Evolutionary conservation across 805 yeast species (phyloP).

Genomic region (Candida railenensis): DNA sequence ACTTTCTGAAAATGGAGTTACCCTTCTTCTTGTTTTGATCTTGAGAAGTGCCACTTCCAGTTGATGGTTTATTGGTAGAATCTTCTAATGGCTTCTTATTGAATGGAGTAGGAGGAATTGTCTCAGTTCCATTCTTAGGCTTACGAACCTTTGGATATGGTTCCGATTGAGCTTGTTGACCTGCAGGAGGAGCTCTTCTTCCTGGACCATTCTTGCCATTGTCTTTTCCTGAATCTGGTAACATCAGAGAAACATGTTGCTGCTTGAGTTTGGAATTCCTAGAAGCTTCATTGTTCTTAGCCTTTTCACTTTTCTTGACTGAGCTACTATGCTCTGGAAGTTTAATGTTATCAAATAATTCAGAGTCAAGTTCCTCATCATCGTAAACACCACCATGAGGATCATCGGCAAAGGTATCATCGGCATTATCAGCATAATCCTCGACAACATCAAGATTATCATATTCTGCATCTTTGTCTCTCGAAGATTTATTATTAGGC

Average conservation of each 20-base stretch:
- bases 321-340: constrained; percentile 40
- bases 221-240: constrained; percentile 20
- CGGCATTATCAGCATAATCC: constrained; percentile 12
- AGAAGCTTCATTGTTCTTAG: neutral
- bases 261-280: constrained; percentile 9
- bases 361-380: constrained; percentile 23
- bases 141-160: constrained; percentile 23
- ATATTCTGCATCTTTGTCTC: constrained; percentile 26
- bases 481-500: constrained; percentile 16
- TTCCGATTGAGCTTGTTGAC: constrained; percentile 8
- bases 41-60: neutral
- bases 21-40: constrained; percentile 3
- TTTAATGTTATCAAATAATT: constrained; percentile 46
- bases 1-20: constrained; percentile 41
- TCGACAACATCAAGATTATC: constrained; percentile 18
- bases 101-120: constrained; percentile 17
- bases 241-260: constrained; percentile 37
- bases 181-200: constrained; percentile 5
- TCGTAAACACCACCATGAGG: constrained; percentile 17
- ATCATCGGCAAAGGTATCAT: constrained; percentile 9
- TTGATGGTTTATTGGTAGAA: constrained; percentile 24
- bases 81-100: constrained; percentile 32
- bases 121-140: constrained; percentile 9
- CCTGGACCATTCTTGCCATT: neutral
- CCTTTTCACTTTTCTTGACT: constrained; percentile 3